Evolutionary conservation across 1,284 basidiomycete genomes (phyloP).

Genomic region (Wallemia hederae): DNA sequence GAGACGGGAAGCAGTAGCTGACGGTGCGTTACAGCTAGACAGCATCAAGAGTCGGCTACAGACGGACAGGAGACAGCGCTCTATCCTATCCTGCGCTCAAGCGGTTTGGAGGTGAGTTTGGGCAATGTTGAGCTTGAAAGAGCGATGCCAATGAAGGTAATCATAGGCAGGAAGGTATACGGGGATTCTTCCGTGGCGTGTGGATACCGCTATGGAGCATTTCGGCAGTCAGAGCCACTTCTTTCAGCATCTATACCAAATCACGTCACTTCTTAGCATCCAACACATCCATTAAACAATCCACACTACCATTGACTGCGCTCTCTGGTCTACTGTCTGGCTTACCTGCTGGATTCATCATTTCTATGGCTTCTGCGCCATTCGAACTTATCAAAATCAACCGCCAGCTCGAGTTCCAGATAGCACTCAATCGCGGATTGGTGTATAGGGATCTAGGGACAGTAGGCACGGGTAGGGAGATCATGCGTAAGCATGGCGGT

Average conservation of each 20-base stretch:
- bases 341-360: conserved; percentile 16
- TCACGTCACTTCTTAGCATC: conserved; percentile 54
- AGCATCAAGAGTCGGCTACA: neutral
- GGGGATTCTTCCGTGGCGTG: conserved; percentile 65
- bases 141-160: neutral
- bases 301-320: conserved; percentile 36
- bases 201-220: conserved; percentile 89
- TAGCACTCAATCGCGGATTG: conserved; percentile 45
- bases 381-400: conserved; percentile 84
- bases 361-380: conserved; percentile 19
- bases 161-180: conserved; percentile 56
- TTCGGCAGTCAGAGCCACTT: conserved; percentile 65
- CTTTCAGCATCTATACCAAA: conserved; percentile 73
- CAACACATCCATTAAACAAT: conserved; percentile 26
- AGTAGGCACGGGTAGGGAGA: conserved; percentile 35
- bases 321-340: conserved; percentile 33
- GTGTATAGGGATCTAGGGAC: conserved; percentile 35
- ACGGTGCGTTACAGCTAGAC: neutral
- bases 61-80: neutral
- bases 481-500: conserved; percentile 23
- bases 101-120: neutral
- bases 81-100: neutral
- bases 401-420: conserved; percentile 64
- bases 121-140: neutral
- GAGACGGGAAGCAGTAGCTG: neutral